Evolutionary conservation across 2,329 filamentous ascomycete genomes (phyloP), one percentile per base, ranked within the genome.

Genomic region (Macrophomina pseudophaseolina): DNA sequence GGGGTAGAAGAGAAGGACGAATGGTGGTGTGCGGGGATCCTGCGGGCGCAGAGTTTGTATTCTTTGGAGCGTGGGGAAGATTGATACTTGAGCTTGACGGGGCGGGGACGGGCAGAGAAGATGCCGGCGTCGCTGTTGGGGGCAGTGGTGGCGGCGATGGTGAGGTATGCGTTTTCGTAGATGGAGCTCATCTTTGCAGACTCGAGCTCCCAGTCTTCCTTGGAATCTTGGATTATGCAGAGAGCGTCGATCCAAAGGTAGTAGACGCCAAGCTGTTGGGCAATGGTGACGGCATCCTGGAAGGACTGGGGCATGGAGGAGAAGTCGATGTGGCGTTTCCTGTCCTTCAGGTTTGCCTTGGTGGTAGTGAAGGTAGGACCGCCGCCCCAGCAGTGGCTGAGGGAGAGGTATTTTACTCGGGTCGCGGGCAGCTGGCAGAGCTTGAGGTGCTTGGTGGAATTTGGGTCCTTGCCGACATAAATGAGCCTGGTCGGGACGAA

Each of bases 21-120:
- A 7, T 74, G 76, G 68, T 77, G 75, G 56, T 77, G 75, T 28
- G 76, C 69, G 8, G 69, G 52, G 2, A 74, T 66, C 28, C 68
- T 71, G 62, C 75, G 71, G 9, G 74, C 75, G 63, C 73, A 68
- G 16, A 77, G 38, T 5, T 68, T 69, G 30, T 72, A 67, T 40
- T 72, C 70, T 30, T 73, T 75, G 2, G 69, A 72, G 16, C 70
- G 70, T 0, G 73, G 71, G 32, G 74, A 76, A 42, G 58, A n/a
- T 30, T 72, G 56, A 30, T 74, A 77, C 5, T 60, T 63, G 23
- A 77, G 69, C 52, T 72, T 73, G 32, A 74, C 59, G 4, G 72
- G 68, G 56, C 42, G 58, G 0, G 42, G 56, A 4, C 32, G 33
- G 1, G 44, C 2, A 30, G 23, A 38, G 44, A 67, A 64, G 58